Conservation (phyloP, 495 filamentous ascomycete species). For the Penicillium goetzii region DNA sequence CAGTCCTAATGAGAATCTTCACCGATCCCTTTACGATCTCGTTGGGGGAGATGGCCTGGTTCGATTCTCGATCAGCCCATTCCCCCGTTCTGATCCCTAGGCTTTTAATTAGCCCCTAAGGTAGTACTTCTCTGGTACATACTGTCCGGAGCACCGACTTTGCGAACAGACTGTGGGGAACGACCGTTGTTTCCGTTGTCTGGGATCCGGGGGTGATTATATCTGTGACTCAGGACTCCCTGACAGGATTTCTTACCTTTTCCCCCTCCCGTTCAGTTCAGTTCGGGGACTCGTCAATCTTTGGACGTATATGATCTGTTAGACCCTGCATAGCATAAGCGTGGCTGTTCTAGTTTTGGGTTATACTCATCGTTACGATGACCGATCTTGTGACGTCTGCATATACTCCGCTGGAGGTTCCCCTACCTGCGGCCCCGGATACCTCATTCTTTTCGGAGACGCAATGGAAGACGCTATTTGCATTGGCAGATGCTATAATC, state of each 20-base stretch:
- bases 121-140: neutral
- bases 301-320: neutral
- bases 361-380: conserved; percentile 24
- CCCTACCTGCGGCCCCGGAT: conserved; percentile 45
- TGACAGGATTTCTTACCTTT: neutral
- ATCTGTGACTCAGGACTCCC: conserved; percentile 2
- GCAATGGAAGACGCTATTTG: conserved; percentile 61
- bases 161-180: conserved; percentile 2
- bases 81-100: neutral
- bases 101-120: neutral
- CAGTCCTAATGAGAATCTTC: conserved; percentile 3
- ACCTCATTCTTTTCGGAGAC: conserved; percentile 46
- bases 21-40: neutral
- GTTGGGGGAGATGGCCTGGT: neutral
- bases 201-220: neutral
- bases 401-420: conserved; percentile 47
- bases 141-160: neutral
- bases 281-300: neutral
- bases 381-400: conserved; percentile 24
- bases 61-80: neutral
- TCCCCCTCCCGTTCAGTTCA: neutral
- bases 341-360: neutral
- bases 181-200: neutral
- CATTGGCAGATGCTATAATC: conserved; percentile 58
- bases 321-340: conserved; percentile 7